phyloP scores from a whole-genome alignment of 441 rosid genomes.

The Breynia disticha region DNA sequence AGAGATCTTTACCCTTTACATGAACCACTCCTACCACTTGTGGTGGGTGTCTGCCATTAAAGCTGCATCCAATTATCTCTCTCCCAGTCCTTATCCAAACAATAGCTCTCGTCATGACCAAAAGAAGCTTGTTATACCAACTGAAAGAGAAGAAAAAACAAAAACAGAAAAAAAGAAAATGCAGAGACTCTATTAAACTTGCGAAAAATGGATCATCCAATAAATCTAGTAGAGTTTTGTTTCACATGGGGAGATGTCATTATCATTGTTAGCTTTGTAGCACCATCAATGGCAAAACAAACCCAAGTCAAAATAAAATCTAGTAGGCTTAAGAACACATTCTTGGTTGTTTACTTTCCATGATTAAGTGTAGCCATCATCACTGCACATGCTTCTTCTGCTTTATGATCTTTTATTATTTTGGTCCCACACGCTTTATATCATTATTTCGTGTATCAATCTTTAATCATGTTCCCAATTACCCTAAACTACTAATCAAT shows the following conservation, averaged over 20 bases:
- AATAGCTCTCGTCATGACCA: slow-evolving; percentile 18
- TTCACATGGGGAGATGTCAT: slow-evolving; percentile 25
- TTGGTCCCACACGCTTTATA: too few relatives aligned
- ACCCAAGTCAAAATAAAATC: slow-evolving; percentile 17
- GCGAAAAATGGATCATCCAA: background rate
- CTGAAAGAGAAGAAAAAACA: background rate
- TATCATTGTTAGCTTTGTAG: slow-evolving; percentile 14
- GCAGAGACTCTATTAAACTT: background rate
- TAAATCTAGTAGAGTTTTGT: background rate
- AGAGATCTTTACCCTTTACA: slow-evolving; percentile 13
- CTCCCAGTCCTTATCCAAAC: too few relatives aligned
- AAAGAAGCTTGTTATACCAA: background rate
- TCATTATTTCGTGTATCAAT: too few relatives aligned
- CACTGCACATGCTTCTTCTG: slow-evolving; percentile 25
- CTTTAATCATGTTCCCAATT: too few relatives aligned
- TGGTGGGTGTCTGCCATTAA: slow-evolving; percentile 36
- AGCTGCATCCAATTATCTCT: slow-evolving; percentile 18
- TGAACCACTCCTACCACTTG: slow-evolving; percentile 30
- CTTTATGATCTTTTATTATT: too few relatives aligned
- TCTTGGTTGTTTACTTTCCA: slow-evolving; percentile 12
- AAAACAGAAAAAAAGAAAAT: background rate
- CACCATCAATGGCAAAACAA: slow-evolving; percentile 4
- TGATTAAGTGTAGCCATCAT: slow-evolving; percentile 13
- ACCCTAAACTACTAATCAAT: too few relatives aligned
- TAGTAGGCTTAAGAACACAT: slow-evolving; percentile 1